Base-by-base conservation (phyloP, 176 grass and related monocot genomes). In the Triticum turgidum region DNA sequence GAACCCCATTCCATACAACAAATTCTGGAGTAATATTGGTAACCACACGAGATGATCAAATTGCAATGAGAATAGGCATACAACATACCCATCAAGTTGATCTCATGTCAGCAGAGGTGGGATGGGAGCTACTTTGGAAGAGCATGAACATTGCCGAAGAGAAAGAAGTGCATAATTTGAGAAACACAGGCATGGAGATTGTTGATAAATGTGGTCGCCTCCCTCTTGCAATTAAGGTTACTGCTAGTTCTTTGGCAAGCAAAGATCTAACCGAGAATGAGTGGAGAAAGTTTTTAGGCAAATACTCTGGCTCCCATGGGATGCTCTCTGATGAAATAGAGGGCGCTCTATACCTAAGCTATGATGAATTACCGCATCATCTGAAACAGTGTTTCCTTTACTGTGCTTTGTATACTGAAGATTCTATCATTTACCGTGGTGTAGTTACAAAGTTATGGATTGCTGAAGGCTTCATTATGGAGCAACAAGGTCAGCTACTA, bases 381-480 rank as follows among this genome's bases (percentile, higher is more conserved):
- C 42, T 91, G 22, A 86, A 91, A 42, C 66, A 86, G 17, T 94
- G 89, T 44, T 94, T 94, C 10, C 84, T 89, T n/a, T 89, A 72
- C 18, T 89, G 74, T 51, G 65, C 25, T 4, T 24, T 87, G 14
- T 84, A 22, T 29, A 32, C 75, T 1, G 37, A 87, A 87, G 54
- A 82, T 49, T 5, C 0, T 4, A n/a, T 2, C 7, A 29, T 82
- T 0, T 1, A 4, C 0, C 45, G 47, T 27, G 0, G 33, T 0
- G 35, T 84, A 21, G 33, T 95, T 76, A 27, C 47, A 0, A 63
- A 32, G n/a, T 14, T 38, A 12, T 95, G 90, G 88, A 33, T 90
- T 6, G 90, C 88, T 21, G 90, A 88, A 83, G 87, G 87, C 0
- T 83, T 94, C 20, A n/a, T 90, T 12, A 0, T 37, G 4, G 56